These are phyloP conservation scores for Fonsecaea erecta DNA, from an alignment of 2,329 filamentous ascomycete genomes.

Conservation along the genomic window DNA sequence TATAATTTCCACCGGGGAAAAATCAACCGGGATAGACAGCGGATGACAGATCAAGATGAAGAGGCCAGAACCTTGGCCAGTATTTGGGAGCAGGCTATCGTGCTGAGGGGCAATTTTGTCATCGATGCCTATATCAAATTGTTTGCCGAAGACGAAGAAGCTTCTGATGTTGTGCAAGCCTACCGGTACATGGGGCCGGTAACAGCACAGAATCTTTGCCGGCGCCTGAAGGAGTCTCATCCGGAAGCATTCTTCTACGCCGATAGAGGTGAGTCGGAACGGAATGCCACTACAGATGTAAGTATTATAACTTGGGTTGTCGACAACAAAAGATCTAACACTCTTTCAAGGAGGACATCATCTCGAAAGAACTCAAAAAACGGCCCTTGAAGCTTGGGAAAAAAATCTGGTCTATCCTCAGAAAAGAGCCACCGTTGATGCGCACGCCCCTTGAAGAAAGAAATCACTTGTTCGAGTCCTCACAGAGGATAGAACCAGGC, in stretches of 20 bases:
- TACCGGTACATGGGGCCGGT: conserved; percentile 16
- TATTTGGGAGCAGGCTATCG: conserved; percentile 29
- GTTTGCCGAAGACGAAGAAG: conserved; percentile 30
- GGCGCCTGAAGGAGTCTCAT: conserved; percentile 8
- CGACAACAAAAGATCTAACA: background rate
- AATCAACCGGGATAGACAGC: conserved; percentile 26
- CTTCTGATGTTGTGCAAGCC: conserved; percentile 31
- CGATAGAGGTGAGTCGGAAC: conserved; percentile 2
- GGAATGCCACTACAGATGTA: conserved; percentile 1
- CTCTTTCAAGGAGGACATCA: conserved; percentile 12
- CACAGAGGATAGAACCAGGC: background rate
- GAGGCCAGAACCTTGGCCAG: conserved; percentile 21
- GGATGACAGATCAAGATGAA: conserved; percentile 16
- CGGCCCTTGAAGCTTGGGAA: conserved; percentile 15
- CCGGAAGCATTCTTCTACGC: conserved; percentile 16
- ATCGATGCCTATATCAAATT: conserved; percentile 34
- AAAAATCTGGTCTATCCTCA: conserved; percentile 21
- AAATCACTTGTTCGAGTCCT: conserved; percentile 28
- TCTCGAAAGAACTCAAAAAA: conserved; percentile 12
- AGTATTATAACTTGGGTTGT: background rate
- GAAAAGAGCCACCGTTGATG: conserved; percentile 10
- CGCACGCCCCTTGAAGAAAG: conserved; percentile 24
- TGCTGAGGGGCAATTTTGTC: background rate
- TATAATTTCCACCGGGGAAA: conserved; percentile 26
- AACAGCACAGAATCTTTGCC: conserved; percentile 33